Base-by-base conservation (phyloP, 2,329 filamentous ascomycete genomes). In the Pochonia chlamydosporia region DNA sequence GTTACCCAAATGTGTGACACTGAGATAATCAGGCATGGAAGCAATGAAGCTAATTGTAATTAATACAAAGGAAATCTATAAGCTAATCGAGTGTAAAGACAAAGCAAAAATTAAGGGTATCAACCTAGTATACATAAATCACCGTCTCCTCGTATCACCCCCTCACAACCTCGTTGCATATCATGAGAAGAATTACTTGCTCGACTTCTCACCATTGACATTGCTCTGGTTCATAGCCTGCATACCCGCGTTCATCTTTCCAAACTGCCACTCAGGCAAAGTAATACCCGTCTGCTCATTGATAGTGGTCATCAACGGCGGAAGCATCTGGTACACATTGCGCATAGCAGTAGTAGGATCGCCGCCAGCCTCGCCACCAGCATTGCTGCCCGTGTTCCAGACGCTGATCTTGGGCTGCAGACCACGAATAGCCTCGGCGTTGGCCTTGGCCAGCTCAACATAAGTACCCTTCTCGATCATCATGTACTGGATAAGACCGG, bases 341-440 rank as follows among this genome's bases (percentile, higher is more conserved):
- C 87, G 76, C 68, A 93, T 84, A 1, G 62, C 56, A 33, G 66
- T 61, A 4, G 85, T 76, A 49, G 87, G 83, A 47, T 78, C 70
- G 36, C 66, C 63, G 23, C 65, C 68, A 36, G 61, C 69, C n/a
- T 66, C 70, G 18, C 62, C 60, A 14, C 62, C 61, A 10, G 67
- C 69, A 3, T 63, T 73, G 42, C 68, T 64, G 37, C 87, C 87
- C 8, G 89, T 95, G 63, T 89, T 93, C 89, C 89, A 95, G 23
- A 92, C 82, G 52, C 84, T 90, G 70, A 95, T 93, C 83, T 95
- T 95, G 54, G 89, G 89, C 64, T 90, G 79, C 55, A 95, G 69
- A 23, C 89, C 89, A 44, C 80, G 75, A 61, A 95, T 80, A 26
- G 87, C 89, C 26, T 75, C 64, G 40, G 85, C 88, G 57, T 95